Percentiles rank a stretch among this genome's conserved stretches.
Evolutionary conservation across 495 filamentous ascomycete species (phyloP).

Genomic region (Xylaria intraflava): DNA sequence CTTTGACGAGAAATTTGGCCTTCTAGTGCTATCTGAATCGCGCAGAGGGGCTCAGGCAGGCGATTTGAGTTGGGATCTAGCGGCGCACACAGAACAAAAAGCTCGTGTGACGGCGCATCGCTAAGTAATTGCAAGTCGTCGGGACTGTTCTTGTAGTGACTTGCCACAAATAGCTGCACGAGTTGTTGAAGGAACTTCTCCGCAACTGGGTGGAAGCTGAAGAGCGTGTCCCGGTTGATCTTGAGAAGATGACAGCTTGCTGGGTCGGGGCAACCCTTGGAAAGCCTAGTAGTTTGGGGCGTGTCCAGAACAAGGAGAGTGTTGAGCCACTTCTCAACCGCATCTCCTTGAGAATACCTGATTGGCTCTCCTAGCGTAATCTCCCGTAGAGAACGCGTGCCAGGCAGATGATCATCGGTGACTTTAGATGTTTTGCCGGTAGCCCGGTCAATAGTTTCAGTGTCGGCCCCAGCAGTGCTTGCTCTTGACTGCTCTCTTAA

Average conservation of each 20-base stretch:
- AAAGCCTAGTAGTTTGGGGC: slow-evolving; percentile 59
- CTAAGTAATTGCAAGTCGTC: slow-evolving; percentile 98
- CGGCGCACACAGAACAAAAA: slow-evolving; percentile 90
- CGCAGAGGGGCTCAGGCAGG: slow-evolving; percentile 87
- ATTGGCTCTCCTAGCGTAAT: slow-evolving; percentile 92
- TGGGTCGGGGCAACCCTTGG: slow-evolving; percentile 81
- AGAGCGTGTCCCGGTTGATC: slow-evolving; percentile 94
- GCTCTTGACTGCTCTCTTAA: slow-evolving; percentile 82
- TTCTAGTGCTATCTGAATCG: slow-evolving; percentile 92
- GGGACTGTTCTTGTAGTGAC: slow-evolving; percentile 96
- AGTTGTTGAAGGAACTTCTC: slow-evolving; percentile 97
- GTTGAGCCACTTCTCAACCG: slow-evolving; percentile 95
- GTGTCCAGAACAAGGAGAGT: slow-evolving; percentile 89
- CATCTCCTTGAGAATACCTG: slow-evolving; percentile 83
- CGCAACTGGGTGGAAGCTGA: slow-evolving; percentile 94
- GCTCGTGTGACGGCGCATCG: slow-evolving; percentile 93
- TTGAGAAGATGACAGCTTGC: slow-evolving; percentile 83
- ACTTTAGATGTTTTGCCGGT: slow-evolving; percentile 62
- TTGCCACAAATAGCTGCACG: slow-evolving; percentile 97
- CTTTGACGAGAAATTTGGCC: slow-evolving; percentile 90
- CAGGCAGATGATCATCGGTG: slow-evolving; percentile 47
- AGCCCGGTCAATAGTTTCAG: slow-evolving; percentile 65
- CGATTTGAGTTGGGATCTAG: slow-evolving; percentile 68
- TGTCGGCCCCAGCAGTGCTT: slow-evolving; percentile 40
- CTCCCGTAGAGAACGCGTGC: slow-evolving; percentile 79